phyloP scores from a whole-genome alignment of 2,329 filamentous ascomycete species.

The Fusarium continuum region DNA sequence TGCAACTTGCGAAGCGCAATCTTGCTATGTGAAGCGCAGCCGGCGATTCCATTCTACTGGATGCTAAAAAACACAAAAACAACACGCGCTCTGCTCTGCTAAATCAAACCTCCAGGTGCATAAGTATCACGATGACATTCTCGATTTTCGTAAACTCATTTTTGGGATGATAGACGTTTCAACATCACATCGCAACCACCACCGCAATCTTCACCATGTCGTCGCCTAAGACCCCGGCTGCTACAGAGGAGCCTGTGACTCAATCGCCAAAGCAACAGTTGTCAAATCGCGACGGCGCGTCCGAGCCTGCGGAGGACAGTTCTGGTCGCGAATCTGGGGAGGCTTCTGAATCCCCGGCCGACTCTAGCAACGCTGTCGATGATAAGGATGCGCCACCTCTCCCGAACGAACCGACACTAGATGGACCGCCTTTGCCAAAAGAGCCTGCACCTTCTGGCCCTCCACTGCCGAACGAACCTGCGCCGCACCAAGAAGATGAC shows the following conservation, averaged over 20 bases:
- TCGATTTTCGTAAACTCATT: constrained; percentile 50
- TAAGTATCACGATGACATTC: constrained; percentile 50
- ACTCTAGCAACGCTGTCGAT: constrained; percentile 11
- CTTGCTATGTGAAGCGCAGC: constrained; percentile 37
- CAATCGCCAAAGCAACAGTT: constrained; percentile 25
- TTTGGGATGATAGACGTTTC: constrained; percentile 48
- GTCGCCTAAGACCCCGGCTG: constrained; percentile 30
- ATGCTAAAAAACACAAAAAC: constrained; percentile 15
- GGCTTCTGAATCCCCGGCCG: constrained; percentile 27
- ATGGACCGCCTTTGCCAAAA: constrained; percentile 47
- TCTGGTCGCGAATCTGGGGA: constrained; percentile 39
- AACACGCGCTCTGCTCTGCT: constrained; percentile 31
- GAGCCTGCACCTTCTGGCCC: constrained; percentile 47
- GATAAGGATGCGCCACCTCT: constrained; percentile 48
- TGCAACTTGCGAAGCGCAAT: constrained; percentile 20
- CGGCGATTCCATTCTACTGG: constrained; percentile 12
- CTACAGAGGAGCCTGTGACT: constrained; percentile 22
- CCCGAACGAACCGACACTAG: constrained; percentile 46
- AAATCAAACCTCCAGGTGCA: constrained; percentile 51
- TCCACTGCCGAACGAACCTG: constrained; percentile 55
- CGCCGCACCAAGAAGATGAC: constrained; percentile 68
- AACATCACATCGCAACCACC: constrained; percentile 38
- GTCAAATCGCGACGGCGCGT: constrained; percentile 17
- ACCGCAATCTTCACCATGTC: constrained; percentile 27
- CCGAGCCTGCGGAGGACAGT: constrained; percentile 19